These are phyloP conservation scores for Saccharomycopsis amapae DNA, from an alignment of 805 yeast genomes.

Conservation along the genomic window DNA sequence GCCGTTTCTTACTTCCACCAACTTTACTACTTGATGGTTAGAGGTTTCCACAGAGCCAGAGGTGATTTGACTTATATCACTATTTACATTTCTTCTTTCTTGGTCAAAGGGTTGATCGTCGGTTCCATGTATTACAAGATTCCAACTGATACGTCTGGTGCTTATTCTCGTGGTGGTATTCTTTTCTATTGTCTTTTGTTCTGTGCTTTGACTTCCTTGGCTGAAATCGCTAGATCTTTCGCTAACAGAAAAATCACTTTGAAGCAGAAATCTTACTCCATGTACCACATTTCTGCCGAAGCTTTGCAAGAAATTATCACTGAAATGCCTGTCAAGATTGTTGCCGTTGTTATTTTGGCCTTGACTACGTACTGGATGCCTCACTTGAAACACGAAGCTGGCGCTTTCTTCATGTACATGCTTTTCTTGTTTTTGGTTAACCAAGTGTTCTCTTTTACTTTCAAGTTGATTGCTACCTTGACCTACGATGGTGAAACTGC, in stretches of 20 bases:
- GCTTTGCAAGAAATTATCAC: conserved; percentile 50
- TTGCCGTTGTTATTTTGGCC: conserved; percentile 43
- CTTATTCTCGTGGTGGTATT: conserved; percentile 57
- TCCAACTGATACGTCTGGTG: conserved; percentile 43
- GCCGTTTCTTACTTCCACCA: conserved; percentile 44
- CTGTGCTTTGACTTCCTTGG: conserved; percentile 53
- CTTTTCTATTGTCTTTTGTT: conserved; percentile 55
- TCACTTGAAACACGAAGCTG: conserved; percentile 43
- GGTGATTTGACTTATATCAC: conserved; percentile 53
- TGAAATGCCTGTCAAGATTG: conserved; percentile 49
- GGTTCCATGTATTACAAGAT: conserved; percentile 55
- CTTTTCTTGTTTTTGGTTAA: conserved; percentile 41
- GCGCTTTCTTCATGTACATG: conserved; percentile 45
- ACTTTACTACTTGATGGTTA: conserved; percentile 41
- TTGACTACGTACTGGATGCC: conserved; percentile 47
- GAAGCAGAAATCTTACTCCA: conserved; percentile 56
- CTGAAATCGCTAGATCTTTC: conserved; percentile 54
- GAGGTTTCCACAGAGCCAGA: conserved; percentile 48
- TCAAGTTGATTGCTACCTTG: conserved; percentile 46
- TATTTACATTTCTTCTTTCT: conserved; percentile 44
- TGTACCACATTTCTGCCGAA: conserved; percentile 63
- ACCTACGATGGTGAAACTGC: conserved; percentile 50
- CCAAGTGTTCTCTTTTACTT: conserved; percentile 46
- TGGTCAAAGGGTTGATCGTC: conserved; percentile 49
- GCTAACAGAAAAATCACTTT: conserved; percentile 56